phyloP scores from a whole-genome alignment of 371 early-diverging fungal genomes.

The Mortierella sp. region DNA sequence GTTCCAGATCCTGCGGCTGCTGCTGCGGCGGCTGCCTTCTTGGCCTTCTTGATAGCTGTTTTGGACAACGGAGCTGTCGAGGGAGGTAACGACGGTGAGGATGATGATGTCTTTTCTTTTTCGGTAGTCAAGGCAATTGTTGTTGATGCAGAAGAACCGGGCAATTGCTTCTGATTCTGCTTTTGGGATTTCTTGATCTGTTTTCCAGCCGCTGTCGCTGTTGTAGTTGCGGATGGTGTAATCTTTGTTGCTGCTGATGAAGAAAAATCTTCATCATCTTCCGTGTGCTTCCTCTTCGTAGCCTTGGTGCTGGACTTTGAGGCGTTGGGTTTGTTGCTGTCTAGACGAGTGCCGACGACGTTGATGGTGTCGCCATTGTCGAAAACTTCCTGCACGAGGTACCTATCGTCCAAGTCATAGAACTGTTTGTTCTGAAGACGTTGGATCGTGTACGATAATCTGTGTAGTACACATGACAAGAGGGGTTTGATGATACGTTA shows the following conservation, averaged over 20 bases:
- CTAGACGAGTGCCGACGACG: constrained; percentile 8
- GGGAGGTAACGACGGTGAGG: not conserved
- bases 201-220: too few relatives aligned
- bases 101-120: too few relatives aligned
- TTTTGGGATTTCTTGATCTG: too few relatives aligned
- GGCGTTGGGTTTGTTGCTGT: constrained; percentile 1
- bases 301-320: constrained; percentile 2
- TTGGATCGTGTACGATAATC: constrained; percentile 10
- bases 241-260: too few relatives aligned
- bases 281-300: not conserved
- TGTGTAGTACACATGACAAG: too few relatives aligned
- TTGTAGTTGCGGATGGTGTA: too few relatives aligned
- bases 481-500: not conserved
- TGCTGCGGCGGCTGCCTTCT: constrained; percentile 15
- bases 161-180: too few relatives aligned
- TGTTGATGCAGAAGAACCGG: too few relatives aligned
- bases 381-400: constrained; percentile 17
- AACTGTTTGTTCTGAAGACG: constrained; percentile 15
- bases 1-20: not conserved
- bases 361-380: constrained; percentile 13
- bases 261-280: not conserved
- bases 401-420: constrained; percentile 14
- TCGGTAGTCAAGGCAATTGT: too few relatives aligned
- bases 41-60: not conserved
- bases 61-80: not conserved